Evolutionary conservation across 805 yeast genomes (phyloP).

Genomic region (Cyberlindnera maritima): DNA sequence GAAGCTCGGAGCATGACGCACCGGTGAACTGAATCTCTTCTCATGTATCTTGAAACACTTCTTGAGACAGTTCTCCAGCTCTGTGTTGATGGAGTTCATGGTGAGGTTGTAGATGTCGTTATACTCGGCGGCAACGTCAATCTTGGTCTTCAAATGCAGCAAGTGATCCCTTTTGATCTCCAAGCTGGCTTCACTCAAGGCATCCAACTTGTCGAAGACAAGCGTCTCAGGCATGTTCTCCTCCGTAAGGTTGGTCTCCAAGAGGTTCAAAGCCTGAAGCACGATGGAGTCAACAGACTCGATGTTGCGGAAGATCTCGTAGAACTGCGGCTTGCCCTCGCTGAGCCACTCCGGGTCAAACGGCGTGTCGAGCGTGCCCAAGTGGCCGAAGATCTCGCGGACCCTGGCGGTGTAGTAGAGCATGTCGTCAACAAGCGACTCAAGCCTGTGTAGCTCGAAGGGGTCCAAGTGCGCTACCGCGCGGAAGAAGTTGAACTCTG

Average conservation of each 20-base stretch:
- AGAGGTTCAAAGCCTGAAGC: conserved; percentile 32
- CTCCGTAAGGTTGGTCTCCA: conserved; percentile 31
- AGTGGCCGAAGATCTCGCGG: conserved; percentile 13
- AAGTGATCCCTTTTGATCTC: conserved; percentile 29
- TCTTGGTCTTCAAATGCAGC: conserved; percentile 29
- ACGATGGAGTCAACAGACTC: conserved; percentile 35
- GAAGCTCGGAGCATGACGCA: conserved; percentile 37
- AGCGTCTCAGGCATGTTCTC: conserved; percentile 27
- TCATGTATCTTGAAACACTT: conserved; percentile 38
- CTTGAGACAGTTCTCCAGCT: conserved; percentile 36
- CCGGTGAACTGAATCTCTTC: conserved; percentile 38
- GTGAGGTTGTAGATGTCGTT: conserved; percentile 41
- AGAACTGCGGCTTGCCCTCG: conserved; percentile 33
- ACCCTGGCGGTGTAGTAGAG: conserved; percentile 20
- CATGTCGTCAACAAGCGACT: conserved; percentile 22
- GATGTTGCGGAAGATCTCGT: conserved; percentile 30
- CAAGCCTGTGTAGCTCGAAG: conserved; percentile 22
- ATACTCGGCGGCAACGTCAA: conserved; percentile 42
- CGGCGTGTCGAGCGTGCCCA: conserved; percentile 5
- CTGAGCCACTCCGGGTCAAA: conserved; percentile 31
- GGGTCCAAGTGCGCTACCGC: conserved; percentile 26
- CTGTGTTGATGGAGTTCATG: conserved; percentile 40
- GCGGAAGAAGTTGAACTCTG: conserved; percentile 27
- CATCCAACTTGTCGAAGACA: conserved; percentile 30
- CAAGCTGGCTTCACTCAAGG: conserved; percentile 30